phyloP scores from a whole-genome alignment of 306 rosid genomes.

The Medicago lupulina region DNA sequence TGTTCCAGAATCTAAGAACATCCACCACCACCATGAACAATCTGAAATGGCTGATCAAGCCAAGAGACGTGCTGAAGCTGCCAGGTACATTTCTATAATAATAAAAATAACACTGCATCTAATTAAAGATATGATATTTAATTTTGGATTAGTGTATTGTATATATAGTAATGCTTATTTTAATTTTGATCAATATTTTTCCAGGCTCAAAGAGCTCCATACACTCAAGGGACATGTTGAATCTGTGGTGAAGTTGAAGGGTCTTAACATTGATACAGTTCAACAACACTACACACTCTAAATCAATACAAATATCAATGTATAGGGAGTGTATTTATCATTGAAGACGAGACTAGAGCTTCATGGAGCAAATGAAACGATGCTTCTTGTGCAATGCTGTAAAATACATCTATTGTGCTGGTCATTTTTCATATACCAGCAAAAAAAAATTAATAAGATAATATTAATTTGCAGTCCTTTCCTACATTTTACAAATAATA shows the following conservation, averaged over 20 bases:
- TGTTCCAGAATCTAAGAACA: slow-evolving; percentile 41
- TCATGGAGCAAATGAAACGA: slow-evolving; percentile 2
- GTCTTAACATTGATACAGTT: slow-evolving; percentile 68
- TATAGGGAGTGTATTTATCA: neutral
- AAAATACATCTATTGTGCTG: neutral
- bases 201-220: slow-evolving; percentile 79
- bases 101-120: neutral
- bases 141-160: neutral
- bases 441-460: no score
- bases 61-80: slow-evolving; percentile 82
- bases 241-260: slow-evolving; percentile 80
- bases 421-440: no score
- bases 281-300: slow-evolving; percentile 64
- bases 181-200: slow-evolving; percentile 16
- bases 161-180: neutral
- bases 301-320: neutral
- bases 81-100: slow-evolving; percentile 52
- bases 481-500: no score
- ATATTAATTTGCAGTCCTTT: no score
- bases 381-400: neutral
- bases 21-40: slow-evolving; percentile 47
- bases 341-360: slow-evolving; percentile 14
- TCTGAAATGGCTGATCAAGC: slow-evolving; percentile 88
- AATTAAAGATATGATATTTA: neutral
- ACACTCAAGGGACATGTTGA: slow-evolving; percentile 86